Evolutionary conservation across 345 rosid genomes (phyloP), one percentile per base, ranked within the genome.

Genomic region (Pugionium cornutum): DNA sequence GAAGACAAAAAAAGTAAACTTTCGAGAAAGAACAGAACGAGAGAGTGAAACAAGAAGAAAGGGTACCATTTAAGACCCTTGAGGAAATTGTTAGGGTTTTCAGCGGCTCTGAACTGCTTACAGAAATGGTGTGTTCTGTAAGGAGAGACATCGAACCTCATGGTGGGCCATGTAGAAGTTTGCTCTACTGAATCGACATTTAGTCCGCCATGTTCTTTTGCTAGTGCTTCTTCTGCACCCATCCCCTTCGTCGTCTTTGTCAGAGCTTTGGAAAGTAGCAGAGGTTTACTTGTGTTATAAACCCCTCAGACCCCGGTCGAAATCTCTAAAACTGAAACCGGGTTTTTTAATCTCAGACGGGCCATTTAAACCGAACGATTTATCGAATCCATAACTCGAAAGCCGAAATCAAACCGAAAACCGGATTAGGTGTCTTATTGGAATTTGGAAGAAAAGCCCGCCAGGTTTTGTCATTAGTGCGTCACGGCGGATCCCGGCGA

Each of bases 21-120:
- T 37, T 37, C 7, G 5, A 37, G 18, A 18, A 18, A 18, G 18
- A 18, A 18, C 18, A 18, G 0, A 18, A 18, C 27, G 18, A 29
- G 27, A 58, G 39, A 53, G 6, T 4, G 64, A 34, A 47, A 31
- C 4, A 40, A 39, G 58, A 35, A 4, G 18, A 40, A 4, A 0
- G 42, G 0, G 46, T 59, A 86, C 98, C 99, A 88, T 80, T 86
- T 86, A 62, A 86, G 74, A 77, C 84, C 92, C 80, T 94, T 88
- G 71, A 86, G 87, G 79, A 94, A 94, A 77, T 94, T 94, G 80
- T 94, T 94, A 71, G 86, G 83, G 85, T 67, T 77, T 53, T 79
- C 35, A 68, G 73, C 29, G 5, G 78, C 70, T 62, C 81, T 76
- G 77, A 94, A 90, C 75, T 86, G 97, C 48, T 79, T 72, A 48